Evolutionary conservation across 495 filamentous ascomycete genomes (phyloP).

Genomic region (Parathielavia hyrcaniae): DNA sequence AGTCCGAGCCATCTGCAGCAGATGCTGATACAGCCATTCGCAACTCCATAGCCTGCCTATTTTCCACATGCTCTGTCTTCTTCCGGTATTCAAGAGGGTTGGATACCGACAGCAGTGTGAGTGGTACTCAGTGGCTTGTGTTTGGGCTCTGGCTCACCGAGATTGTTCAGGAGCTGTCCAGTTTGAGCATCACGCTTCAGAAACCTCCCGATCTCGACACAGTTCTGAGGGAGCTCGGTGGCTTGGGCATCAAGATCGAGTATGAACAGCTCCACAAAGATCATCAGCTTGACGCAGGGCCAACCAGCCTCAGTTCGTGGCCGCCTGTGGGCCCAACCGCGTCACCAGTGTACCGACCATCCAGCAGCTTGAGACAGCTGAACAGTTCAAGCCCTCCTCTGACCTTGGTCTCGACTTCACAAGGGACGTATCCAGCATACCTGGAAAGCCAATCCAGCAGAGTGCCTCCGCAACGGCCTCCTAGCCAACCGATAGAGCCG

Average conservation of each 20-base stretch:
- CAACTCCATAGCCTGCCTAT: slow-evolving; percentile 11
- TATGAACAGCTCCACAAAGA: neutral
- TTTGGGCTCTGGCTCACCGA: neutral
- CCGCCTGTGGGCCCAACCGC: neutral
- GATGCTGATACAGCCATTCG: neutral
- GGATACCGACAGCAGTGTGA: slow-evolving; percentile 5
- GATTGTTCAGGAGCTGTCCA: neutral
- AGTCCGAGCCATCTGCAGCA: neutral
- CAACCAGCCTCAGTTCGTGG: neutral
- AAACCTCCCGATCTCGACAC: slow-evolving; percentile 16
- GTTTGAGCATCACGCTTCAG: slow-evolving; percentile 19
- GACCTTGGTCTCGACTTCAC: neutral
- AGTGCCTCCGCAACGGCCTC: slow-evolving; percentile 2
- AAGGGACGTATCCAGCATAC: neutral
- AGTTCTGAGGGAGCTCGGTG: slow-evolving; percentile 16
- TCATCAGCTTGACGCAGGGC: neutral
- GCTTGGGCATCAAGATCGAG: slow-evolving; percentile 12
- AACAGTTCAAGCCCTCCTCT: slow-evolving; percentile 7
- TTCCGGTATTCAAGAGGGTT: slow-evolving; percentile 19
- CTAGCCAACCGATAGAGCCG: slow-evolving; percentile 18
- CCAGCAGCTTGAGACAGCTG: neutral
- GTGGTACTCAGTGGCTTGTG: too few species aligned
- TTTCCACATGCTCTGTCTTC: slow-evolving; percentile 13
- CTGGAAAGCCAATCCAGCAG: neutral
- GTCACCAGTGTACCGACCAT: neutral